Base-by-base conservation (phyloP, 2,329 filamentous ascomycete genomes). In the Stagonosporopsis chrysanthemi region DNA sequence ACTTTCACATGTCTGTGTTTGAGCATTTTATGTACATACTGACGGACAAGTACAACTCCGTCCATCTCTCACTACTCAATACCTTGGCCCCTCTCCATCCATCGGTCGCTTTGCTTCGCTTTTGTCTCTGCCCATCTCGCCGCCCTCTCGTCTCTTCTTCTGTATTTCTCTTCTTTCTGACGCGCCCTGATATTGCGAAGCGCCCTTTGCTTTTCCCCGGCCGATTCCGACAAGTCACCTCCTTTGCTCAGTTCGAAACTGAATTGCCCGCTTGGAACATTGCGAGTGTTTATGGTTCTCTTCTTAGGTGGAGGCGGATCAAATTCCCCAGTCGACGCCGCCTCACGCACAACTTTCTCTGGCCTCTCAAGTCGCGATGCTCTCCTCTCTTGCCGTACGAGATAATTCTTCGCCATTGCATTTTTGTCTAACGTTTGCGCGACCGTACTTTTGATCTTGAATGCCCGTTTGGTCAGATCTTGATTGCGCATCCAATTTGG, bases 361-460 rank as follows among this genome's bases (percentile, higher is more conserved):
- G 38, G 14, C 12, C 14, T 24, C 38, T 7, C 38, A 4, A 23
- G 9, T n/a, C 19, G 19, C 2, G 35, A 4, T 8, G 15, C 2
- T 6, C 19, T 38, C 35, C 24, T 38, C 23, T 23, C 12, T 40
- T 42, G 17, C 14, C 33, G 8, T 17, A 3, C 44, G 6, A 45
- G 6, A 11, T 40, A 54, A 5, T 31, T 41, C 12, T 43, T 31
- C 23, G 52, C 52, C 52, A 48, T 48, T 3, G 12, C 14, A 9
- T 51, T 38, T 1, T 14, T 39, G 14, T 22, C n/a, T 38, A 44
- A 14, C 2, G 48, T 26, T 12, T 43, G 24, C 8, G 22, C 14
- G 2, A 71, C 68, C 1, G 51, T 38, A 1, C 2, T 7, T 43
- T 70, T 65, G 15, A 72, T 57, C 9, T 39, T 52, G 11, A 61